Conservation (phyloP, 371 early-diverging fungal genomes). For the Rhizopus sp. region DNA sequence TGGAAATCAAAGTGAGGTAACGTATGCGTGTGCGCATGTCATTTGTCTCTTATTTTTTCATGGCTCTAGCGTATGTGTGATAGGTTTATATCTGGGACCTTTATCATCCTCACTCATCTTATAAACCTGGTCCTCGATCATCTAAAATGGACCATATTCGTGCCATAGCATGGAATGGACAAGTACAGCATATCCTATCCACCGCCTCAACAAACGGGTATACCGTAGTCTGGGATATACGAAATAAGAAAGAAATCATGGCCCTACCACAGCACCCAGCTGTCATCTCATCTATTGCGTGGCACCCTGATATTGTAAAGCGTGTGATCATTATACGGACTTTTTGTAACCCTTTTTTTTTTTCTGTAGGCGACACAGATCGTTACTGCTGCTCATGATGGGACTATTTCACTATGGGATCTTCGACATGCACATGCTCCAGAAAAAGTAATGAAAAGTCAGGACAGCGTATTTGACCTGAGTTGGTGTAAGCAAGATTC, state of each 20-base stretch:
- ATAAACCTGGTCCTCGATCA: slow-evolving; percentile 85
- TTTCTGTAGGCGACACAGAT: slow-evolving; percentile 25
- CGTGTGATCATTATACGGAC: background rate
- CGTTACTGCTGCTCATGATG: slow-evolving; percentile 79
- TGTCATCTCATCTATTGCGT: slow-evolving; percentile 84
- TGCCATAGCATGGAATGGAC: slow-evolving; percentile 90
- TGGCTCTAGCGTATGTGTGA: slow-evolving; percentile 1
- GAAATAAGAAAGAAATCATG: slow-evolving; percentile 85
- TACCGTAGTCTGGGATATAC: slow-evolving; percentile 95
- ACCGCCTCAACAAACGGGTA: slow-evolving; percentile 89
- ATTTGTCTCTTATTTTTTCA: background rate
- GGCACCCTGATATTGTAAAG: slow-evolving; percentile 91
- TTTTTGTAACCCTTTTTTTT: background rate
- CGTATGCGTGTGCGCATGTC: background rate
- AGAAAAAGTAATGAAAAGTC: slow-evolving; percentile 76
- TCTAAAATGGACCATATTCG: slow-evolving; percentile 87
- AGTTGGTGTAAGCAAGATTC: slow-evolving; percentile 94
- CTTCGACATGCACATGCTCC: slow-evolving; percentile 92
- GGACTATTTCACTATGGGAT: slow-evolving; percentile 91
- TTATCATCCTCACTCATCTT: slow-evolving; percentile 80
- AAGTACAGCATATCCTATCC: slow-evolving; percentile 92
- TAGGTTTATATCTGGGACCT: slow-evolving; percentile 90
- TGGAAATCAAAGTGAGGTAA: slow-evolving; percentile 40
- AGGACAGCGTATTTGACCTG: slow-evolving; percentile 86
- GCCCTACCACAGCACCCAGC: slow-evolving; percentile 64